Evolutionary conservation across 495 filamentous ascomycete genomes (phyloP), one percentile per base, ranked within the genome.

Genomic region (Talaromyces trachyspermus): DNA sequence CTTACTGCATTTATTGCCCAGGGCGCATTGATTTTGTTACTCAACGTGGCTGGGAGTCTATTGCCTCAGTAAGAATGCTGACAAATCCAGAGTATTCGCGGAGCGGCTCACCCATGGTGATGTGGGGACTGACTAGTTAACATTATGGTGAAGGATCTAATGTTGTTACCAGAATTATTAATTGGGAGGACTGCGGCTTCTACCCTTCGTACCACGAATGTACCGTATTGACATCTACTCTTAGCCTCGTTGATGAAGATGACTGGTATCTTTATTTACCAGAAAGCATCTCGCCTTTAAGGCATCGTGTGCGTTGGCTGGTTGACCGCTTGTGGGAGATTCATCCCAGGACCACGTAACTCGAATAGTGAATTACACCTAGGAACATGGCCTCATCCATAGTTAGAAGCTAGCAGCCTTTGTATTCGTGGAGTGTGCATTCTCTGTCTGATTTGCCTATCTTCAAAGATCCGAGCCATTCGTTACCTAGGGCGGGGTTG

Each of bases 101-200:
- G n/a, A n/a, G n/a, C n/a, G n/a, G n/a, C 69, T 70, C 50, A 68
- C 66, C 0, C 66, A 70, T 47, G 62, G 60, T 24, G 60, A 70
- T 55, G 39, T 71, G 17, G 56, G 61, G 39, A 54, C 55, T 40
- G 56, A 37, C 18, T n/a, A n/a, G n/a, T n/a, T n/a, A 72, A 72
- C 51, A 66, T 70, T 29, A 67, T 69, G 54, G 66, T 69, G 45
- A 46, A 38, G 48, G 58, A 61, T 50, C n/a, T 43, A 46, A 61
- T 43, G 36, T 50, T 35, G 43, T 64, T 37, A 57, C 57, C 46
- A 59, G 58, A 17, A 48, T 66, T 47, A 58, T 66, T 45, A 57
- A 66, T 48, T 67, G 58, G 64, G 62, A 62, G 54, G 44, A 58
- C 35, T 59, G 61, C 45, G 61, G 63, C 20, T 66, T 65, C 40